Evolutionary conservation across 352 stramenopile genomes (phyloP).

Genomic region (Plasmopara halstedii): DNA sequence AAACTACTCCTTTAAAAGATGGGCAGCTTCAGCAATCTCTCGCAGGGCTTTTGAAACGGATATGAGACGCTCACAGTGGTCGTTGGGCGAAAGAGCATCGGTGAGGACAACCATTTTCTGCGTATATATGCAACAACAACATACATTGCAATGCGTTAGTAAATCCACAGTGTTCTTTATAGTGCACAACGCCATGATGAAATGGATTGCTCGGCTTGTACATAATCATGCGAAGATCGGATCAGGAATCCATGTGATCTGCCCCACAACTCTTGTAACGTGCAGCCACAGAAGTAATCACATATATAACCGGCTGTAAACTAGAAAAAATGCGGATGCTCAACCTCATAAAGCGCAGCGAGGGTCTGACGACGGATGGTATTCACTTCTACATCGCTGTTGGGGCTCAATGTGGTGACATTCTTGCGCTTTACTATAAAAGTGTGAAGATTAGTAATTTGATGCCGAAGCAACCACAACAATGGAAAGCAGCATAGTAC

Average conservation of each 20-base stretch:
- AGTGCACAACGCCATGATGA: slow-evolving; percentile 3
- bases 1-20: slow-evolving; percentile 28
- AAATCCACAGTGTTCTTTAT: not conserved
- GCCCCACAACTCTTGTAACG: not conserved
- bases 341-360: slow-evolving; percentile 60
- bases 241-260: slow-evolving; percentile 5
- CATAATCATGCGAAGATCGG: slow-evolving; percentile 9
- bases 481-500: not conserved
- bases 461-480: not conserved
- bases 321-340: slow-evolving; percentile 39
- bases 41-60: slow-evolving; percentile 53
- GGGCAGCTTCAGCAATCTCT: slow-evolving; percentile 53
- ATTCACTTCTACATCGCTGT: slow-evolving; percentile 37
- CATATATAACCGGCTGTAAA: not conserved
- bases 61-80: slow-evolving; percentile 52
- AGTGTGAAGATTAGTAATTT: not conserved
- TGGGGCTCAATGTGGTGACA: slow-evolving; percentile 9
- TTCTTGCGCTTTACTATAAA: slow-evolving; percentile 45
- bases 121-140: slow-evolving; percentile 4
- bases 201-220: slow-evolving; percentile 2
- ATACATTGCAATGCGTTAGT: slow-evolving; percentile 13
- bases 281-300: too few species aligned
- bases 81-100: slow-evolving; percentile 39
- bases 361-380: slow-evolving; percentile 50
- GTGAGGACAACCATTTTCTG: slow-evolving; percentile 74